Percentiles rank a stretch among this genome's conserved stretches.
phyloP scores from a whole-genome alignment of 164 flowering plant species.

The Vitis amurensis region DNA sequence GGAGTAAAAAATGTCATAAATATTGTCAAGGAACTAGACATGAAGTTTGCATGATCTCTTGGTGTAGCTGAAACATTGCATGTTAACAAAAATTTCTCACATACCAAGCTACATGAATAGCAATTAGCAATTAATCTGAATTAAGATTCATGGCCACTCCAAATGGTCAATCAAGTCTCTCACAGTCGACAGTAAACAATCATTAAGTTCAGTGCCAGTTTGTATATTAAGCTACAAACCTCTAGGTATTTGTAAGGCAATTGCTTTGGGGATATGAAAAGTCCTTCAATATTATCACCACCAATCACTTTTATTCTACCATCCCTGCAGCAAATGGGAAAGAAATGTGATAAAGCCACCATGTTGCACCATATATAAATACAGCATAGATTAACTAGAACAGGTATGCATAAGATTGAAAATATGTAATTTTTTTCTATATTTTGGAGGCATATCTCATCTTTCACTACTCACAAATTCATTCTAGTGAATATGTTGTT shows the following conservation, averaged over 20 bases:
- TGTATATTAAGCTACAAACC: slow-evolving; percentile 24
- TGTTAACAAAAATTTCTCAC: no score
- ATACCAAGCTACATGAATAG: no score
- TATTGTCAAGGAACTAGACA: not conserved
- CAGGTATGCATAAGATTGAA: no score
- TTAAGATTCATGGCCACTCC: not conserved
- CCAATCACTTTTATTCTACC: slow-evolving; percentile 66
- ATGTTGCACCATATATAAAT: no score
- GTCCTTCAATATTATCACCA: slow-evolving; percentile 60
- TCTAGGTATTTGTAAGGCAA: slow-evolving; percentile 50
- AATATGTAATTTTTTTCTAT: no score
- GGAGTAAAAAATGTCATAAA: not conserved
- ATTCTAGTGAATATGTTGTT: no score
- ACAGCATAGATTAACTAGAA: no score
- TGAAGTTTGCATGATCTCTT: not conserved
- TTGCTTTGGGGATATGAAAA: slow-evolving; percentile 48
- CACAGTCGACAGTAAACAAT: not conserved
- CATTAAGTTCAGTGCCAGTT: not conserved
- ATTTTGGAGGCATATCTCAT: no score
- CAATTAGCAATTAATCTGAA: no score
- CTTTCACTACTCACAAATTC: no score
- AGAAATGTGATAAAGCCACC: not conserved
- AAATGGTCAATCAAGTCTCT: not conserved
- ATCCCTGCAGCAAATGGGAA: slow-evolving; percentile 36
- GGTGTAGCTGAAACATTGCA: no score